Percentiles rank a stretch among this genome's conserved stretches.
Conservation (phyloP, 2,329 filamentous ascomycete species). For the Claviceps pazoutovae region DNA sequence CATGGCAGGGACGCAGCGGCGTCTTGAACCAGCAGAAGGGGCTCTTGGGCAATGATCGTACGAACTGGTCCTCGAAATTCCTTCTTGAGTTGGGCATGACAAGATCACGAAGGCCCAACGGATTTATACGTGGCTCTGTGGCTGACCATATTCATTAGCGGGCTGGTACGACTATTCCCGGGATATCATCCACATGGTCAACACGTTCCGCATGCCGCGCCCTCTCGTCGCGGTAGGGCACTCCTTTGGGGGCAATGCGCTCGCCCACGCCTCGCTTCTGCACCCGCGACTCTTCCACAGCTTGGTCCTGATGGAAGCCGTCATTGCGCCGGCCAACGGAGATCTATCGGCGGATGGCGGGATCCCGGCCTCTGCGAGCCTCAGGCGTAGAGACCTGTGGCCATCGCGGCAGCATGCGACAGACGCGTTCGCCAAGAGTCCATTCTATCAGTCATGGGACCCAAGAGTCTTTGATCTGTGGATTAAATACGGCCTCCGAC, state of each 20-base stretch:
- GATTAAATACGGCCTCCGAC: conserved; percentile 58
- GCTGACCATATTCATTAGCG: conserved; percentile 30
- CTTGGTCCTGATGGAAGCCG: conserved; percentile 72
- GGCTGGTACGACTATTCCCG: conserved; percentile 76
- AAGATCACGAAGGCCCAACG: no score
- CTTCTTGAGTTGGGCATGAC: no score
- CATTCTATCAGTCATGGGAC: conserved; percentile 75
- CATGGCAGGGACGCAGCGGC: conserved; percentile 69
- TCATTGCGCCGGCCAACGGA: conserved; percentile 42
- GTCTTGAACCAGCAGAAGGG: conserved; percentile 55
- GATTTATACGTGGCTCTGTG: not conserved
- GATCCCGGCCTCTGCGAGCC: conserved; percentile 45
- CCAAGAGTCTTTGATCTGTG: conserved; percentile 53
- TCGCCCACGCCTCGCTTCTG: conserved; percentile 57
- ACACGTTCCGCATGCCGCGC: conserved; percentile 65
- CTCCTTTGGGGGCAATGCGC: conserved; percentile 68
- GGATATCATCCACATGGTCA: conserved; percentile 75
- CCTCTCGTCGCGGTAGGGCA: conserved; percentile 79
- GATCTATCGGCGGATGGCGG: conserved; percentile 20
- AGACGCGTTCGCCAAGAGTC: conserved; percentile 46
- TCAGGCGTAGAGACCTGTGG: conserved; percentile 68
- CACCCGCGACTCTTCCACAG: conserved; percentile 69
- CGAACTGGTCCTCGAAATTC: conserved; percentile 13
- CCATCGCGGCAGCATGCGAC: conserved; percentile 58
- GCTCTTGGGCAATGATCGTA: conserved; percentile 68